phyloP scores from a whole-genome alignment of 2,329 filamentous ascomycete species.

The Bipolaris victoriae region DNA sequence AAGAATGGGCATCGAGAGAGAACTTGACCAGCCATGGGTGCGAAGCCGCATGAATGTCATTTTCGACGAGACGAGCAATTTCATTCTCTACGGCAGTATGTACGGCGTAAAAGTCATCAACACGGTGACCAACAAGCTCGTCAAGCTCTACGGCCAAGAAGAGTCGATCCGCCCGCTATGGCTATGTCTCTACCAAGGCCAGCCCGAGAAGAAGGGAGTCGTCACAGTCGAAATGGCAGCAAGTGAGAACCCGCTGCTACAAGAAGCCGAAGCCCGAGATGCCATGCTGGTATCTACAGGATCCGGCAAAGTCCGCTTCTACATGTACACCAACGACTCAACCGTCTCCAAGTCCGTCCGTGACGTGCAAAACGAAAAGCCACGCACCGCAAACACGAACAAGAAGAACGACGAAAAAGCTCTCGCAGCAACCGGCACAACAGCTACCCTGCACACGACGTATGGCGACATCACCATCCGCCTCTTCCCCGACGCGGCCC shows the following conservation, averaged over 20 bases:
- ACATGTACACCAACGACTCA: conserved; percentile 94
- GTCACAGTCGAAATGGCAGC: conserved; percentile 98
- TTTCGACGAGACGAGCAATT: conserved; percentile 96
- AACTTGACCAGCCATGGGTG: conserved; percentile 74
- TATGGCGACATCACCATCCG: conserved; percentile 93
- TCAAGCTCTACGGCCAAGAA: conserved; percentile 88
- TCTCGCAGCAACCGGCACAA: conserved; percentile 73
- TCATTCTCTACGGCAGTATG: conserved; percentile 92
- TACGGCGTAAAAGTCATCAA: conserved; percentile 94
- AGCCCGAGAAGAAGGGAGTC: conserved; percentile 90
- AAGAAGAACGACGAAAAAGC: conserved; percentile 61
- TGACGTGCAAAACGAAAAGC: conserved; percentile 95
- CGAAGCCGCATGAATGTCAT: conserved; percentile 80
- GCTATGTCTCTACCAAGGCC: conserved; percentile 88
- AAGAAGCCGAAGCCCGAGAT: conserved; percentile 88
- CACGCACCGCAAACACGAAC: conserved; percentile 64
- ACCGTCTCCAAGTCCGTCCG: conserved; percentile 64
- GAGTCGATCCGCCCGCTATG: conserved; percentile 86
- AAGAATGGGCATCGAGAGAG: conserved; percentile 82
- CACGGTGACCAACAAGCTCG: conserved; percentile 89
- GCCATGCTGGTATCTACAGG: conserved; percentile 87
- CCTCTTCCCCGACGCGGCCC: conserved; percentile 89
- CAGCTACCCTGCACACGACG: conserved; percentile 87
- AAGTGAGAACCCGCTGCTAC: conserved; percentile 87
- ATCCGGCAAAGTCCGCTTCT: conserved; percentile 88